Conservation (phyloP, 371 early-diverging fungal species). For the Syncephalastrum racemosum region DNA sequence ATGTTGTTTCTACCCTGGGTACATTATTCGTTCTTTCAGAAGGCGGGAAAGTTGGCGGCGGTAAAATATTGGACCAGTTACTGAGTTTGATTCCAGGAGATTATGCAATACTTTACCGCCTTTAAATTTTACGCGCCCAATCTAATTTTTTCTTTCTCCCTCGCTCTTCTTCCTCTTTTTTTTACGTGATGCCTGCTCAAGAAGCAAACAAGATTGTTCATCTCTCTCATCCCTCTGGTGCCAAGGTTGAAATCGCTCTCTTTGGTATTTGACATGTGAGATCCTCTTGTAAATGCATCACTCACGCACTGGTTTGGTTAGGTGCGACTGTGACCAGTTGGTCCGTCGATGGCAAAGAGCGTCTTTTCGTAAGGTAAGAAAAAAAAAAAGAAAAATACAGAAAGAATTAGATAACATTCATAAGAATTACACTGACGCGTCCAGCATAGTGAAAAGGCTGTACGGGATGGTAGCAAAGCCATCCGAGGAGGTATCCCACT, state of each 20-base stretch:
- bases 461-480: constrained; percentile 79
- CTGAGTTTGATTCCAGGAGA: too few relatives aligned
- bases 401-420: neutral
- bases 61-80: too few relatives aligned
- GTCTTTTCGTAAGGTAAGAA: constrained; percentile 74
- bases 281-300: neutral
- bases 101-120: too few relatives aligned
- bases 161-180: constrained; percentile 14
- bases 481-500: constrained; percentile 85
- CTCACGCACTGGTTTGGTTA: constrained; percentile 9
- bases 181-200: constrained; percentile 39
- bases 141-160: constrained; percentile 6
- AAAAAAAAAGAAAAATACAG: neutral
- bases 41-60: too few relatives aligned
- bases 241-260: constrained; percentile 58
- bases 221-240: constrained; percentile 50
- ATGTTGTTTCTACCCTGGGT: too few relatives aligned
- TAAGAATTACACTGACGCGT: neutral
- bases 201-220: constrained; percentile 34
- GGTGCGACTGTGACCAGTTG: constrained; percentile 83
- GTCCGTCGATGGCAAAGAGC: constrained; percentile 64
- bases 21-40: too few relatives aligned
- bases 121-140: too few relatives aligned
- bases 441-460: constrained; percentile 56
- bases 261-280: constrained; percentile 40